Conservation (phyloP, 306 rosid genomes). For the Sicyos edulis region DNA sequence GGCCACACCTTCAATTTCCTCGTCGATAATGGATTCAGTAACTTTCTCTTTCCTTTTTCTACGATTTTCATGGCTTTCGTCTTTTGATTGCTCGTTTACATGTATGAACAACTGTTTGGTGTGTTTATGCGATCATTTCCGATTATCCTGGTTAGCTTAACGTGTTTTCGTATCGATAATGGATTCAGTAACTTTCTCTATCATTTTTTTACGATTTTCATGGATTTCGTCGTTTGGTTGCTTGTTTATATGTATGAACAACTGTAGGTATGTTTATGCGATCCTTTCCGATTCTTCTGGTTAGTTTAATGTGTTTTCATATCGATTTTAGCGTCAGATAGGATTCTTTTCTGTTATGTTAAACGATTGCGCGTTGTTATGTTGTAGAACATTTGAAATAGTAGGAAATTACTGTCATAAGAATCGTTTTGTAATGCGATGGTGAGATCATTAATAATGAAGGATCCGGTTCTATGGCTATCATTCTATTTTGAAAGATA, state of each 20-base stretch:
- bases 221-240: background rate
- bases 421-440: background rate
- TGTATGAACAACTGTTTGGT: background rate
- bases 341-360: background rate
- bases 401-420: background rate
- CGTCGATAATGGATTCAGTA: constrained; percentile 85
- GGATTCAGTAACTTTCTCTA: constrained; percentile 62
- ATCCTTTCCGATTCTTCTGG: background rate
- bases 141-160: background rate
- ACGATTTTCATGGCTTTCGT: background rate
- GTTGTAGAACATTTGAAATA: background rate
- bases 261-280: background rate
- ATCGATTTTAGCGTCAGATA: background rate
- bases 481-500: background rate
- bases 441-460: constrained; percentile 1
- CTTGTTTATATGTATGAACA: background rate
- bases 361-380: constrained; percentile 6
- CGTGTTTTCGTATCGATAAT: constrained; percentile 32
- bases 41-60: constrained; percentile 11
- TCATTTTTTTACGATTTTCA: background rate
- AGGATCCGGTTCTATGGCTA: background rate
- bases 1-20: constrained; percentile 93
- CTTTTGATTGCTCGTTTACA: background rate
- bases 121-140: background rate
- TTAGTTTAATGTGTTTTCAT: background rate